Evolutionary conservation across 1,139 yeast genomes (phyloP), one percentile per base, ranked within the genome.

Genomic region (Hyphopichia fennica): DNA sequence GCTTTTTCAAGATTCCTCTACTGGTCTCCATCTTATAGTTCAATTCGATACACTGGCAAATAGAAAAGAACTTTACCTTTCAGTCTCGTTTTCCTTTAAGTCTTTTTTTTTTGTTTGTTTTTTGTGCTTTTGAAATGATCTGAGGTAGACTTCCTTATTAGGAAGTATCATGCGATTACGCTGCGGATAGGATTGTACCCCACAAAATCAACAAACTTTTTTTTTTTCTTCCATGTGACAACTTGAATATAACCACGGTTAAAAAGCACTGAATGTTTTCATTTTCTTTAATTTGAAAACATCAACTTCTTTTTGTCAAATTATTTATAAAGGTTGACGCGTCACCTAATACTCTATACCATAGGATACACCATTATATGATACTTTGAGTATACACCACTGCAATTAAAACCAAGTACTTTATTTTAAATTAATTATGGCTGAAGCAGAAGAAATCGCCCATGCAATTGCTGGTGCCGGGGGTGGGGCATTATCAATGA

Each of bases 391-490:
- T n/a, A n/a, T n/a, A n/a, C n/a, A n/a, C n/a, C n/a, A n/a, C n/a
- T n/a, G n/a, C n/a, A n/a, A n/a, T n/a, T n/a, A n/a, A n/a, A n/a
- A n/a, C n/a, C n/a, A n/a, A n/a, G n/a, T n/a, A n/a, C n/a, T n/a
- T n/a, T n/a, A n/a, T n/a, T n/a, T 20, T 20, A 9, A 9, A 20
- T 9, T 6, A 20, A 20, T 20, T 20, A 35, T 35, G 38, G 32
- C 38, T 14, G 27, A 35, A 27, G 38, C 38, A 10, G 38, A 77
- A 52, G 82, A 81, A 50, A 61, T 79, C 33, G 91, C 95, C 33
- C 96, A 90, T 58, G 96, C 96, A 14, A 65, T 90, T 18, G 87
- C 96, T 11, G 97, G 97, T 13, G 96, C 96, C 39, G 86, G 93
- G 11, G 96, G 96, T 30, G 97, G 97, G 18, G 90, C 95, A 34